Evolutionary conservation across 2,329 filamentous ascomycete species (phyloP).

Genomic region (Colletotrichum higginsianum): DNA sequence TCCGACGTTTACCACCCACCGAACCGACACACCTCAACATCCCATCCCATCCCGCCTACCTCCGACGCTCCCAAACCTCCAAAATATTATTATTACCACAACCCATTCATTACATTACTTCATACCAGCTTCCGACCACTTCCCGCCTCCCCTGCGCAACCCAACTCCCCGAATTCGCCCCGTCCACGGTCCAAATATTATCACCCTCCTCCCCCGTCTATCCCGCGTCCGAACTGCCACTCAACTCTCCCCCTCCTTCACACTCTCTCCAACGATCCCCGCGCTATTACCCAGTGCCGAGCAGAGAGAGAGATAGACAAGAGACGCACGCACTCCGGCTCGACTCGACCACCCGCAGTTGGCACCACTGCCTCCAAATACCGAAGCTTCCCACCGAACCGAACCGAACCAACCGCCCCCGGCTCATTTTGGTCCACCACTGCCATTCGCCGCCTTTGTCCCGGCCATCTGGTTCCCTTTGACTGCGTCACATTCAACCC

Average conservation of each 20-base stretch:
- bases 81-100: constrained; percentile 7
- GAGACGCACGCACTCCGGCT: neutral
- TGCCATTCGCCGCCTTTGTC: constrained; percentile 37
- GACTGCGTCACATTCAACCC: constrained; percentile 36
- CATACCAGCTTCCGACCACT: constrained; percentile 27
- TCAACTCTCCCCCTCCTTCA: neutral
- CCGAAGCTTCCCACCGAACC: constrained; percentile 16
- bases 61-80: constrained; percentile 25
- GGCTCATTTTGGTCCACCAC: constrained; percentile 33
- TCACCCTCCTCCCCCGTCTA: constrained; percentile 12
- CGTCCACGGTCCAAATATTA: constrained; percentile 23
- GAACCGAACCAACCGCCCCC: constrained; percentile 17
- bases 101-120: constrained; percentile 37
- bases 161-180: neutral
- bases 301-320: neutral
- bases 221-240: neutral
- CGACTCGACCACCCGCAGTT: constrained; percentile 20
- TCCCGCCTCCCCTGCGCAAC: constrained; percentile 8
- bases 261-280: neutral
- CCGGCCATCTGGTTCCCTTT: constrained; percentile 38
- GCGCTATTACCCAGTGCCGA: neutral
- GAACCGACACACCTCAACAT: constrained; percentile 1
- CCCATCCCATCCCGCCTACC: constrained; percentile 7
- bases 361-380: constrained; percentile 30
- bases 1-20: constrained; percentile 16